Conservation (phyloP, 345 rosid species). For the Tarenaya hassleriana region DNA sequence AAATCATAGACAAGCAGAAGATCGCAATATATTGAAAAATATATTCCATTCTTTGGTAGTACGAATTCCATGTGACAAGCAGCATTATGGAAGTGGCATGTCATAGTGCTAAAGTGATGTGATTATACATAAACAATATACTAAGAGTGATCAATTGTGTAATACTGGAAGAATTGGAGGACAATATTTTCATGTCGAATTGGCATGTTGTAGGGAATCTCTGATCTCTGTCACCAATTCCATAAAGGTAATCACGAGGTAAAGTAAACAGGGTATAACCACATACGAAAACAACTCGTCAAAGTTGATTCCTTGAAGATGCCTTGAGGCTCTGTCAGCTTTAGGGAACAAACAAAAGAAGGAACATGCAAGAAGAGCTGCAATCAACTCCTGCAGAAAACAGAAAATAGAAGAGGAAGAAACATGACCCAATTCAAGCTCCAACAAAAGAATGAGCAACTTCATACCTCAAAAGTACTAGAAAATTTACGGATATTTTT, state of each 20-base stretch:
- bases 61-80: no score
- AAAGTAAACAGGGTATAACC: conserved; percentile 9
- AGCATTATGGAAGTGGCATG: no score
- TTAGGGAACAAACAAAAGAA: conserved; percentile 60
- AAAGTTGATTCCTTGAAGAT: conserved; percentile 68
- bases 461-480: not conserved
- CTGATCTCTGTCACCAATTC: no score
- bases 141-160: no score
- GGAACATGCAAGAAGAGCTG: conserved; percentile 30
- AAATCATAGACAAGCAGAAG: not conserved
- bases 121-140: no score
- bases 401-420: not conserved
- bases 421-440: not conserved
- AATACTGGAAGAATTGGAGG: no score
- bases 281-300: conserved; percentile 71
- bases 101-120: no score
- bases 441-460: no score
- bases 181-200: no score
- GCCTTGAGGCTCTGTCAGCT: conserved; percentile 37
- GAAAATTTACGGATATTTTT: not conserved
- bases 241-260: not conserved
- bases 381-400: conserved; percentile 26
- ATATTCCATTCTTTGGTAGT: no score
- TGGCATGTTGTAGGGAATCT: no score
- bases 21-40: no score